Evolutionary conservation across 2,329 filamentous ascomycete genomes (phyloP), one percentile per base, ranked within the genome.

Genomic region (Sphaceloma murrayae): DNA sequence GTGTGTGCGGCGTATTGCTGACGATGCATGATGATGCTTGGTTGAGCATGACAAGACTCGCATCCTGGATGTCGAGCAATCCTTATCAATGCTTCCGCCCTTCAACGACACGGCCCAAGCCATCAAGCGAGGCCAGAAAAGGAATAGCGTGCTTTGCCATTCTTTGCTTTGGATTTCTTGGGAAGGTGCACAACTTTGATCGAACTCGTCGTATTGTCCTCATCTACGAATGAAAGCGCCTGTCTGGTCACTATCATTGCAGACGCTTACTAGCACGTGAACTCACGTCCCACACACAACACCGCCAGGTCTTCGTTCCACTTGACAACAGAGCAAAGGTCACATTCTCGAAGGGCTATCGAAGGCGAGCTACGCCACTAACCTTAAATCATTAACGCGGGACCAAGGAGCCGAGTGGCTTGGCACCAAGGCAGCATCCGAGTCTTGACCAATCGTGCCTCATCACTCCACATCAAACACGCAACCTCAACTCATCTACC

Each of bases 361-460:
- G n/a, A n/a, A n/a, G n/a, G n/a, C n/a, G n/a, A n/a, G n/a, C n/a
- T n/a, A n/a, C n/a, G n/a, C n/a, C n/a, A n/a, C n/a, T n/a, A n/a
- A n/a, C n/a, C n/a, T n/a, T n/a, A n/a, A n/a, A n/a, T n/a, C n/a
- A n/a, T n/a, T n/a, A n/a, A n/a, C n/a, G n/a, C n/a, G n/a, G n/a
- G 36, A 10, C 16, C 13, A 40, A 40, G 36, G 30, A 27, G 36
- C 24, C 36, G 24, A 29, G 14, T 18, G 13, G 7, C 21, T 40
- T 26, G 36, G 19, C 36, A 18, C 24, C 16, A 27, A 22, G 24
- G 19, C 19, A 11, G 14, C 24, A n/a, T n/a, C n/a, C n/a, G n/a
- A 17, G n/a, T 11, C 22, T 40, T 30, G n/a, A 18, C 36, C 36
- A 40, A 40, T 40, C 36, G 36, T 40, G 14, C 36, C 36, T 22